These are phyloP conservation scores for Imleria badia DNA, from an alignment of 768 basidiomycete genomes.

Conservation along the genomic window DNA sequence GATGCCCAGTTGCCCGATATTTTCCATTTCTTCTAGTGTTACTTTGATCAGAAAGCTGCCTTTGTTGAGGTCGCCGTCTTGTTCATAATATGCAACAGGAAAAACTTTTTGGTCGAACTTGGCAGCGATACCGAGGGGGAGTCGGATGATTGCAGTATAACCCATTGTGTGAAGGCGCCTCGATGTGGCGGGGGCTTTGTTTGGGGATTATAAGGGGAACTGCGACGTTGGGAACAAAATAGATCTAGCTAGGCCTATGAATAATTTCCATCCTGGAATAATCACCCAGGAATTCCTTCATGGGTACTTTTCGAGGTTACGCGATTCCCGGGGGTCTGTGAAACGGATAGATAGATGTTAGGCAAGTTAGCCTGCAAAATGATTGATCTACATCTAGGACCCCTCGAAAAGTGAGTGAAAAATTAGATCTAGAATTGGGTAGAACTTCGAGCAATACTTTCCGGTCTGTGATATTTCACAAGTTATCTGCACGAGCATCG, in stretches of 20 bases:
- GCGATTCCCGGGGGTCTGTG: not conserved
- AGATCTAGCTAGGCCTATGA: not conserved
- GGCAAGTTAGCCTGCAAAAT: not conserved
- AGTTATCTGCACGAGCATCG: not conserved
- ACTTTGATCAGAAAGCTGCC: not conserved
- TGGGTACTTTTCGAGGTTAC: not conserved
- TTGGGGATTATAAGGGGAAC: not conserved
- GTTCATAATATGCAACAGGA: conserved; percentile 4
- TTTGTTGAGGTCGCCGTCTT: not conserved
- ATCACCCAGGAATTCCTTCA: not conserved
- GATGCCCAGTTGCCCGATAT: not conserved
- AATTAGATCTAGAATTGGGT: not conserved
- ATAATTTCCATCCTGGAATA: not conserved
- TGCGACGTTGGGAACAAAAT: not conserved
- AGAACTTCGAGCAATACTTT: not conserved
- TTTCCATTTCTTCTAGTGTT: conserved; percentile 6
- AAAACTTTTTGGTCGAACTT: not conserved
- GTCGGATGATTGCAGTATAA: not conserved
- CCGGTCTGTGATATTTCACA: not conserved
- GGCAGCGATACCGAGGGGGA: not conserved
- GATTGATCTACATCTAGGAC: too few relatives aligned
- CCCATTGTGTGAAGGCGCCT: not conserved
- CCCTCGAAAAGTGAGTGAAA: not conserved
- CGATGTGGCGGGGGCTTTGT: not conserved
- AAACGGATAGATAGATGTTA: not conserved